Percentiles rank a stretch among this genome's conserved stretches.
phyloP scores from a whole-genome alignment of 805 yeast species.

The Zygoascus ofunaensis region DNA sequence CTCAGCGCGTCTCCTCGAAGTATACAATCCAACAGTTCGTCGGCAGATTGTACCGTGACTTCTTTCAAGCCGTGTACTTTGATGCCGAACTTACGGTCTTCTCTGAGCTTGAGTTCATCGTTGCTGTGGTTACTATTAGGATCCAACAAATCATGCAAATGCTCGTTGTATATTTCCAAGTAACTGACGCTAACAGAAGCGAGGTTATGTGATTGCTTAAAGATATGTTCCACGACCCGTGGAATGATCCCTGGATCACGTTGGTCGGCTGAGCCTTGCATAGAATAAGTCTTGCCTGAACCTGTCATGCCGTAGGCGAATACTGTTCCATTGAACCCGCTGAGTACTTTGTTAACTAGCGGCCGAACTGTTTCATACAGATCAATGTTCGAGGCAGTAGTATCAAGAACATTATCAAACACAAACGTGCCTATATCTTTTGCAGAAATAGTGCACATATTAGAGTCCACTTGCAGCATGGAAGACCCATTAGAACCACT shows the following conservation, averaged over 20 bases:
- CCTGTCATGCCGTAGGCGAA: constrained; percentile 96
- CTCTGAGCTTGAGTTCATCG: constrained; percentile 66
- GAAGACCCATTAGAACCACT: no score
- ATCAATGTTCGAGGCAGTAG: constrained; percentile 40
- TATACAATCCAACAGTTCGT: constrained; percentile 53
- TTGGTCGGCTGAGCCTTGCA: constrained; percentile 52
- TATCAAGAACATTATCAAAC: constrained; percentile 73
- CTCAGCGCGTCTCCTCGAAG: constrained; percentile 64
- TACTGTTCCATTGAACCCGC: constrained; percentile 43
- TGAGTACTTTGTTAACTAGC: constrained; percentile 45
- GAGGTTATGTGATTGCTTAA: constrained; percentile 27
- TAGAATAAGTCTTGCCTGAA: constrained; percentile 80
- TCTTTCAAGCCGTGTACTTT: constrained; percentile 66
- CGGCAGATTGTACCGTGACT: constrained; percentile 44
- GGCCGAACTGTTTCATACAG: constrained; percentile 54
- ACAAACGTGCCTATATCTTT: constrained; percentile 53
- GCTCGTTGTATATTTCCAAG: constrained; percentile 81
- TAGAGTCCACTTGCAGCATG: constrained; percentile 35
- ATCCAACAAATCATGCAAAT: constrained; percentile 63
- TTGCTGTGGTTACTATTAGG: constrained; percentile 30
- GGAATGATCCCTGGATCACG: constrained; percentile 63
- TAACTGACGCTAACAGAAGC: constrained; percentile 51
- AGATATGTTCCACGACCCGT: constrained; percentile 53
- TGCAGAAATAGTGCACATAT: constrained; percentile 35
- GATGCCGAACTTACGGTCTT: constrained; percentile 47